These are phyloP conservation scores for Oryza coarctata DNA, from an alignment of 176 grass and related monocot genomes.

Conservation along the genomic window DNA sequence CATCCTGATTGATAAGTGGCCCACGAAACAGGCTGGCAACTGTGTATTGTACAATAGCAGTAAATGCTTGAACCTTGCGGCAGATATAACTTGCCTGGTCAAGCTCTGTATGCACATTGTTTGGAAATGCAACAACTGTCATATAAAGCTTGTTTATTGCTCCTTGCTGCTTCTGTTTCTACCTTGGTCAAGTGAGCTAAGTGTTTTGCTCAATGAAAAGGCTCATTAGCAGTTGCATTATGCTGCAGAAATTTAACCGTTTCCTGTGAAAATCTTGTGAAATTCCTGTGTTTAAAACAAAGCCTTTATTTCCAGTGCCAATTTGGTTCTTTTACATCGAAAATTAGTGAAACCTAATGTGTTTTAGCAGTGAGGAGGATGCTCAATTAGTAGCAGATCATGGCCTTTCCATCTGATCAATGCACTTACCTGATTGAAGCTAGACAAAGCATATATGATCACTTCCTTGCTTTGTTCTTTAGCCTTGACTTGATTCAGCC, in stretches of 20 bases:
- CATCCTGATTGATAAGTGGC: conserved; percentile 9
- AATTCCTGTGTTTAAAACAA: not conserved
- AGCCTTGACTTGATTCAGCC: not conserved
- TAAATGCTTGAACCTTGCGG: conserved; percentile 9
- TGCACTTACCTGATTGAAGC: too few species aligned
- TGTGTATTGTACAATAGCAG: conserved; percentile 24
- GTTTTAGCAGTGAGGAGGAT: not conserved
- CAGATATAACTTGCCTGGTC: not conserved
- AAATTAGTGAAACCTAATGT: too few species aligned
- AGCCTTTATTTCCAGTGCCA: not conserved
- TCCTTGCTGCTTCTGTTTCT: not conserved
- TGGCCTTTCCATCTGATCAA: not conserved
- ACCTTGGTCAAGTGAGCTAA: not conserved
- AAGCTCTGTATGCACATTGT: conserved; percentile 10
- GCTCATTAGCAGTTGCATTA: not conserved
- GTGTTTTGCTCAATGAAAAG: not conserved
- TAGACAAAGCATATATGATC: too few species aligned
- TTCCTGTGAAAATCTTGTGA: not conserved
- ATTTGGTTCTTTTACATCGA: not conserved
- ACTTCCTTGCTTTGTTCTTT: not conserved
- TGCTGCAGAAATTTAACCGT: too few species aligned
- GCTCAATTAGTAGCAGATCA: not conserved
- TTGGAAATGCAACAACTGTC: conserved; percentile 4
- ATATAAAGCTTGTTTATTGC: not conserved
- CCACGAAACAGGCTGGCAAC: not conserved